Percentiles rank a stretch among this genome's conserved stretches.
phyloP scores from a whole-genome alignment of 2,329 filamentous ascomycete species.

The Ophiostoma tasmaniense region DNA sequence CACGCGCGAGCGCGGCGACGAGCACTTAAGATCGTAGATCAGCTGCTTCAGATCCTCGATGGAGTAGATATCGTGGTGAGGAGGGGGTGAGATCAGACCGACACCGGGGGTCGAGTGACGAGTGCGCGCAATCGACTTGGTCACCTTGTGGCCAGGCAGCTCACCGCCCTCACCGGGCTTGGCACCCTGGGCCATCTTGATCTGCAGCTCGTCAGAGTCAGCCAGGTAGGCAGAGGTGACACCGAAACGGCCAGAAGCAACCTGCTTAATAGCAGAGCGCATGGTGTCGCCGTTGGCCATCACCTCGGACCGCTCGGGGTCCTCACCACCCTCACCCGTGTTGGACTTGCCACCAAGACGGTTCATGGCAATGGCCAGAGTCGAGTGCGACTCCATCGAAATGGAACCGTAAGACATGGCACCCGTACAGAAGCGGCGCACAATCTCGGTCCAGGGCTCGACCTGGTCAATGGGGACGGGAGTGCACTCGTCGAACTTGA shows the following conservation, averaged over 20 bases:
- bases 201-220: slow-evolving; percentile 92
- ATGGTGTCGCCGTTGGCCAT: slow-evolving; percentile 92
- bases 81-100: slow-evolving; percentile 88
- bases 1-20: slow-evolving; percentile 81
- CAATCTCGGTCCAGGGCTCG: slow-evolving; percentile 96
- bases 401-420: slow-evolving; percentile 99
- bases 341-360: slow-evolving; percentile 93
- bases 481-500: slow-evolving; percentile 80
- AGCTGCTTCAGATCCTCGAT: slow-evolving; percentile 97
- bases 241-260: slow-evolving; percentile 91
- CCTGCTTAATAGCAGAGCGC: slow-evolving; percentile 95
- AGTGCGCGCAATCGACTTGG: slow-evolving; percentile 84
- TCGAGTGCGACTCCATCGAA: slow-evolving; percentile 97
- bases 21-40: slow-evolving; percentile 96
- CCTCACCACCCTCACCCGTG: slow-evolving; percentile 94
- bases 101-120: slow-evolving; percentile 95
- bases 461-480: slow-evolving; percentile 93
- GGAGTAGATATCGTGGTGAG: slow-evolving; percentile 97
- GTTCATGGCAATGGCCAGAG: slow-evolving; percentile 93
- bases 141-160: slow-evolving; percentile 93
- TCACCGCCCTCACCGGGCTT: slow-evolving; percentile 98
- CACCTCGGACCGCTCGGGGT: slow-evolving; percentile 77
- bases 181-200: slow-evolving; percentile 98
- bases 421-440: slow-evolving; percentile 90
- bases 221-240: slow-evolving; percentile 92